Evolutionary conservation across 176 grass and related monocot genomes (phyloP).

Genomic region (Elaeis guineensis): DNA sequence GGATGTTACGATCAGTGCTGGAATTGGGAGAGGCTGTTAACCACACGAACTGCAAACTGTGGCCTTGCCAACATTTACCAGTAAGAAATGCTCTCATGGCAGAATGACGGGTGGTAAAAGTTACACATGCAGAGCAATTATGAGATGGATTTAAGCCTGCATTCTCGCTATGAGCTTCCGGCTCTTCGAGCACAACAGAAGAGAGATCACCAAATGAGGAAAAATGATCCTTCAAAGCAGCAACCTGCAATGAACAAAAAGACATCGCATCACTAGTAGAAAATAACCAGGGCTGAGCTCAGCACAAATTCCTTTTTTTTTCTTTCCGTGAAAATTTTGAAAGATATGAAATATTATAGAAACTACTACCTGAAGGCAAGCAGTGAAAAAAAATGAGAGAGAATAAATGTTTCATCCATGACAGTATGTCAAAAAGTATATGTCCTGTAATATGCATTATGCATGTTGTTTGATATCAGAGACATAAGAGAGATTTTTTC

Average conservation of each 20-base stretch:
- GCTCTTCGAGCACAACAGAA: slow-evolving; percentile 65
- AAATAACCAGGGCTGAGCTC: too few species aligned
- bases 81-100: slow-evolving; percentile 79
- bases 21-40: slow-evolving; percentile 43
- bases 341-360: too few species aligned
- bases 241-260: slow-evolving; percentile 39
- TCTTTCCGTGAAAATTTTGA: too few species aligned
- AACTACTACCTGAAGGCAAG: too few species aligned
- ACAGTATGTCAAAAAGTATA: too few species aligned
- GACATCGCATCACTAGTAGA: neutral
- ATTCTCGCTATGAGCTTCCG: slow-evolving; percentile 45
- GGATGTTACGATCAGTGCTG: slow-evolving; percentile 29
- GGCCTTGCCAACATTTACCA: slow-evolving; percentile 71
- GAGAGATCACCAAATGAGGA: slow-evolving; percentile 75
- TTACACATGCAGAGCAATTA: slow-evolving; percentile 59
- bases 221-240: slow-evolving; percentile 78
- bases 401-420: too few species aligned
- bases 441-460: too few species aligned
- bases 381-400: too few species aligned
- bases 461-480: too few species aligned
- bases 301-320: too few species aligned
- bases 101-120: slow-evolving; percentile 56
- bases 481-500: too few species aligned
- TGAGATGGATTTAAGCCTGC: slow-evolving; percentile 44
- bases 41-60: slow-evolving; percentile 70